phyloP scores from a whole-genome alignment of 441 rosid species.

The Erysimum pusillum region DNA sequence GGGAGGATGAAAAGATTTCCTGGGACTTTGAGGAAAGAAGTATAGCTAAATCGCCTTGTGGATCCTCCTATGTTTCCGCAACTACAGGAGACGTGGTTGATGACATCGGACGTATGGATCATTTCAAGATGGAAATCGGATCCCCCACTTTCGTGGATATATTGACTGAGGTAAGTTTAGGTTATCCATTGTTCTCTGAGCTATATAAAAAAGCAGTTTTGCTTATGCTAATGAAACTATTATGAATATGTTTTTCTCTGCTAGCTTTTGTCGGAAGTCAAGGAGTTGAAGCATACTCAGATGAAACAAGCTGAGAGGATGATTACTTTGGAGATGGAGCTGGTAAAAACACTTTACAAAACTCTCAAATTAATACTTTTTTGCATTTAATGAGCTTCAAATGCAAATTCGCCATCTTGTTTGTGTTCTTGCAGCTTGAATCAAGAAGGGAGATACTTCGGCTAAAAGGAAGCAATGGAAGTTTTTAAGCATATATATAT shows the following conservation, averaged over 20 bases:
- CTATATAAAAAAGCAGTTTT: not conserved
- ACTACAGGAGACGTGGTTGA: conserved; percentile 40
- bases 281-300: conserved; percentile 53
- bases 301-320: conserved; percentile 52
- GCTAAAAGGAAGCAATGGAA: conserved; percentile 38
- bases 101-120: conserved; percentile 35
- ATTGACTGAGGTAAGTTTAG: conserved; percentile 49
- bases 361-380: not conserved
- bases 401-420: not conserved
- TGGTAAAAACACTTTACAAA: conserved; percentile 47
- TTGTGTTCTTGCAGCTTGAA: conserved; percentile 47
- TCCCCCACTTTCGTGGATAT: conserved; percentile 35
- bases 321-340: conserved; percentile 55
- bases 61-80: conserved; percentile 42
- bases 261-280: conserved; percentile 54
- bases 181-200: not conserved
- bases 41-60: conserved; percentile 36
- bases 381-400: not conserved
- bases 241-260: conserved; percentile 10
- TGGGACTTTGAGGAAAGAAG: conserved; percentile 40
- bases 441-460: conserved; percentile 54
- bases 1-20: conserved; percentile 39
- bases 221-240: not conserved
- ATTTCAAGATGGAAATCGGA: conserved; percentile 30
- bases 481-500: conserved; percentile 29